These are phyloP conservation scores for Phytophthora foliorum DNA, from an alignment of 352 stramenopile genomes.

Conservation along the genomic window DNA sequence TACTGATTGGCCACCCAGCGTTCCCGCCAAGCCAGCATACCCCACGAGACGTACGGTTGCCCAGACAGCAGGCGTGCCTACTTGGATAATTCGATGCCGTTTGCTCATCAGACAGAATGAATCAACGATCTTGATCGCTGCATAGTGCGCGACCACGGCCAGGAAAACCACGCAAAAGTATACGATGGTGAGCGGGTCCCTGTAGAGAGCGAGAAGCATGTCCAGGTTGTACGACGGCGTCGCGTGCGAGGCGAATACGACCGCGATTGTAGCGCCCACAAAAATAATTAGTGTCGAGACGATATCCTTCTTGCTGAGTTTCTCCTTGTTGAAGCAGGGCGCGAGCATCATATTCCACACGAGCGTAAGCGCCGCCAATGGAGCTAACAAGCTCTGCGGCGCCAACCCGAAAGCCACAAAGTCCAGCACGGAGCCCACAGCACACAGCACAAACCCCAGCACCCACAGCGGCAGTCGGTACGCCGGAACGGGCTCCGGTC, in stretches of 20 bases:
- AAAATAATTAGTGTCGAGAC: slow-evolving; percentile 88
- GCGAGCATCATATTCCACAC: slow-evolving; percentile 94
- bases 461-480: slow-evolving; percentile 88
- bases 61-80: slow-evolving; percentile 70
- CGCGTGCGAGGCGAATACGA: slow-evolving; percentile 87
- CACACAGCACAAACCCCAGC: slow-evolving; percentile 86
- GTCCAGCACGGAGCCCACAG: slow-evolving; percentile 87
- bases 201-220: slow-evolving; percentile 85
- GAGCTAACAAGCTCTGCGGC: slow-evolving; percentile 89
- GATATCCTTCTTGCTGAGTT: slow-evolving; percentile 84
- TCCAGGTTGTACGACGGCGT: slow-evolving; percentile 86
- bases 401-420: slow-evolving; percentile 93
- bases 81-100: slow-evolving; percentile 81
- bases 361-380: slow-evolving; percentile 89
- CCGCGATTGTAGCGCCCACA: slow-evolving; percentile 78
- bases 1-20: slow-evolving; percentile 84
- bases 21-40: slow-evolving; percentile 81
- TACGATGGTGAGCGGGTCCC: slow-evolving; percentile 77
- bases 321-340: slow-evolving; percentile 90
- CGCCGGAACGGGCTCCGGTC: slow-evolving; percentile 50
- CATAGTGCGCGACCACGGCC: slow-evolving; percentile 59
- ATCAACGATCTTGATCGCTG: slow-evolving; percentile 76
- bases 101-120: slow-evolving; percentile 73
- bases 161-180: slow-evolving; percentile 50
- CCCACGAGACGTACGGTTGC: slow-evolving; percentile 75